A percentile compares a stretch with the other conserved stretches of the same genome.
phyloP scores from a whole-genome alignment of 345 rosid species.

The Kernera saxatilis region DNA sequence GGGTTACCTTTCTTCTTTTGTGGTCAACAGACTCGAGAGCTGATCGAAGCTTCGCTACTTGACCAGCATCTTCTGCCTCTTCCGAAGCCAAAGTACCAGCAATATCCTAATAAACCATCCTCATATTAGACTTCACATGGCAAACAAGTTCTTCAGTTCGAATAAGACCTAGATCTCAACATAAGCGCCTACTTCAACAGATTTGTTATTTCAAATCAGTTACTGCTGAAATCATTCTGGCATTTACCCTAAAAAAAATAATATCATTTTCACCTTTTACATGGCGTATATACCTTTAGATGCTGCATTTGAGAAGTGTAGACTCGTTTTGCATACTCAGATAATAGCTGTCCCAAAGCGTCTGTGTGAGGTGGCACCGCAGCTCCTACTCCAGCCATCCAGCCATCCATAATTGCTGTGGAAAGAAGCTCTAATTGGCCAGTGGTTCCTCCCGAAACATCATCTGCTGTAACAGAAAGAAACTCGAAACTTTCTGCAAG shows the following conservation, averaged over 20 bases:
- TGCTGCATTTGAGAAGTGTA: constrained; percentile 93
- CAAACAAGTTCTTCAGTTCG: constrained; percentile 1
- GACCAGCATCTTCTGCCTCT: constrained; percentile 79
- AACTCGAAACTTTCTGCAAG: constrained; percentile 92
- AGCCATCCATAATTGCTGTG: constrained; percentile 98
- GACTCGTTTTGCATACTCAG: constrained; percentile 90
- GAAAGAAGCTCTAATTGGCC: constrained; percentile 99
- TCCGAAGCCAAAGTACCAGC: constrained; percentile 92
- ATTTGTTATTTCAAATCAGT: neutral
- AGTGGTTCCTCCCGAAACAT: constrained; percentile 67
- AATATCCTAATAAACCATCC: constrained; percentile 54
- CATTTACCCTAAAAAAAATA: neutral
- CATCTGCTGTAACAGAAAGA: constrained; percentile 85
- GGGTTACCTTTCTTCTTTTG: constrained; percentile 78
- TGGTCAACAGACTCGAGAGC: constrained; percentile 98
- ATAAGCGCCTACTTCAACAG: neutral
- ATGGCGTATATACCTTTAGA: constrained; percentile 58
- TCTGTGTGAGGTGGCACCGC: constrained; percentile 94
- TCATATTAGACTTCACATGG: neutral
- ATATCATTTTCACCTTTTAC: neutral
- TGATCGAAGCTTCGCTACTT: constrained; percentile 85
- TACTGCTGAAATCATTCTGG: neutral
- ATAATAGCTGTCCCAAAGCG: constrained; percentile 92
- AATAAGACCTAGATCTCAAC: neutral
- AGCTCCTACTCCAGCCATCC: constrained; percentile 99